Conservation (phyloP, 192 early-diverging fungal species). For the Ramicandelaber brevisporus region DNA sequence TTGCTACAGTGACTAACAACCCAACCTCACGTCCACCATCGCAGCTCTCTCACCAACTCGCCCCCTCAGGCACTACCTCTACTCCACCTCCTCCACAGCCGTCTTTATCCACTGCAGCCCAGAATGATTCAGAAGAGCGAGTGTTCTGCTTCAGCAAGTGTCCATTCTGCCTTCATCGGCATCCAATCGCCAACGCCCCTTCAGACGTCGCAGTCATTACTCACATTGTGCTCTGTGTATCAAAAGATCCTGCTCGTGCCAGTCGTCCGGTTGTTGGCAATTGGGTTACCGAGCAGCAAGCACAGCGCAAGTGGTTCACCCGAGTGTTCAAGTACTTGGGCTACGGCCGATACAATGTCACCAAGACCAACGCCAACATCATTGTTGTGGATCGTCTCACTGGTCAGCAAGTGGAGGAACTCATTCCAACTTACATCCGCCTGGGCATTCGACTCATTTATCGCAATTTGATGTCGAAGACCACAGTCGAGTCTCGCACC, state of each 20-base stretch:
- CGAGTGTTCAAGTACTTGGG: constrained; percentile 33
- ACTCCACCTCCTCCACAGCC: too few relatives aligned
- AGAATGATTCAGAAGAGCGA: too few relatives aligned
- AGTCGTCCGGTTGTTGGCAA: constrained; percentile 49
- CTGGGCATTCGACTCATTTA: constrained; percentile 60
- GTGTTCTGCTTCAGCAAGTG: constrained; percentile 35
- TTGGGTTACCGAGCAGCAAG: constrained; percentile 49
- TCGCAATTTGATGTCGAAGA: constrained; percentile 20
- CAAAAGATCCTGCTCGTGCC: constrained; percentile 40
- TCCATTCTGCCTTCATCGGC: constrained; percentile 38
- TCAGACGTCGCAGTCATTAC: constrained; percentile 44
- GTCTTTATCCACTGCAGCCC: too few relatives aligned
- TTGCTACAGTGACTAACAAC: too few relatives aligned
- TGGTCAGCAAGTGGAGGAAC: constrained; percentile 44
- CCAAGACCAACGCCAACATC: constrained; percentile 44
- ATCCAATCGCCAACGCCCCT: constrained; percentile 16
- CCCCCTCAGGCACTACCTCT: too few relatives aligned
- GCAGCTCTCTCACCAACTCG: too few relatives aligned
- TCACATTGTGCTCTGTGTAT: constrained; percentile 46
- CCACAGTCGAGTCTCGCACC: constrained; percentile 1
- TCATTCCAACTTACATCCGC: constrained; percentile 48
- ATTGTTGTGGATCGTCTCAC: constrained; percentile 42
- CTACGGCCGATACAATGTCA: constrained; percentile 29
- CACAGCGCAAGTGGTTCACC: constrained; percentile 39
- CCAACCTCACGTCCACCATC: too few relatives aligned